Evolutionary conservation across 2,329 filamentous ascomycete species (phyloP).

Genomic region (Nectriaceae sp.): DNA sequence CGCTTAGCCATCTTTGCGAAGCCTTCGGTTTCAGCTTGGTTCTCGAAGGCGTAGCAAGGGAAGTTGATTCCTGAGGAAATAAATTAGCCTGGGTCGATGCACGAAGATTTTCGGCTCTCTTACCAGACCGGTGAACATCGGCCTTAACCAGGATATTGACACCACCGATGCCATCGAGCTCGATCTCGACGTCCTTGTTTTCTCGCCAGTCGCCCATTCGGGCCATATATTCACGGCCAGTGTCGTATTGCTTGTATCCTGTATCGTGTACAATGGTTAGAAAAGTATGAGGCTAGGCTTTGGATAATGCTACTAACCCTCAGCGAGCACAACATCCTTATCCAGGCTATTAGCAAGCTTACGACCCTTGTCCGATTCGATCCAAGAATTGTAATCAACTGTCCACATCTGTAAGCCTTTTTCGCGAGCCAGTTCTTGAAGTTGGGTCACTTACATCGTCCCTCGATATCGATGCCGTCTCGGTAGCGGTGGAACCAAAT

Average conservation of each 20-base stretch:
- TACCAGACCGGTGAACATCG: slow-evolving; percentile 93
- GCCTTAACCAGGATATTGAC: slow-evolving; percentile 98
- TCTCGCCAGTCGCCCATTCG: slow-evolving; percentile 89
- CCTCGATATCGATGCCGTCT: slow-evolving; percentile 84
- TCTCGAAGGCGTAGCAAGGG: slow-evolving; percentile 94
- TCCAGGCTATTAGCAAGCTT: slow-evolving; percentile 72
- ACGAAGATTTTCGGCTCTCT: slow-evolving; percentile 24
- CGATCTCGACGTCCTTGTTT: slow-evolving; percentile 89
- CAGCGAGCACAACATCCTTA: slow-evolving; percentile 82
- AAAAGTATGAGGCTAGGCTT: not conserved
- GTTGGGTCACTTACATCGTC: slow-evolving; percentile 71
- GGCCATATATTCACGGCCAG: slow-evolving; percentile 87
- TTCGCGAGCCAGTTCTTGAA: not conserved
- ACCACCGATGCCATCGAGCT: slow-evolving; percentile 93
- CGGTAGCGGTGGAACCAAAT: slow-evolving; percentile 95
- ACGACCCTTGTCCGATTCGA: slow-evolving; percentile 84
- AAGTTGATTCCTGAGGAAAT: slow-evolving; percentile 82
- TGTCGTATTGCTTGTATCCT: slow-evolving; percentile 94
- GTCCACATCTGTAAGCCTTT: slow-evolving; percentile 15
- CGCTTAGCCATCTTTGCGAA: slow-evolving; percentile 99
- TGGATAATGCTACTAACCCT: slow-evolving; percentile 59
- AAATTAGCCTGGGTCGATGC: slow-evolving; percentile 24
- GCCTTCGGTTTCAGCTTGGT: slow-evolving; percentile 97
- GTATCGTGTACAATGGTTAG: slow-evolving; percentile 22
- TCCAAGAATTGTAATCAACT: slow-evolving; percentile 99